Evolutionary conservation across 2,329 filamentous ascomycete species (phyloP), one percentile per base, ranked within the genome.

Genomic region (Dactylellina haptotyla): DNA sequence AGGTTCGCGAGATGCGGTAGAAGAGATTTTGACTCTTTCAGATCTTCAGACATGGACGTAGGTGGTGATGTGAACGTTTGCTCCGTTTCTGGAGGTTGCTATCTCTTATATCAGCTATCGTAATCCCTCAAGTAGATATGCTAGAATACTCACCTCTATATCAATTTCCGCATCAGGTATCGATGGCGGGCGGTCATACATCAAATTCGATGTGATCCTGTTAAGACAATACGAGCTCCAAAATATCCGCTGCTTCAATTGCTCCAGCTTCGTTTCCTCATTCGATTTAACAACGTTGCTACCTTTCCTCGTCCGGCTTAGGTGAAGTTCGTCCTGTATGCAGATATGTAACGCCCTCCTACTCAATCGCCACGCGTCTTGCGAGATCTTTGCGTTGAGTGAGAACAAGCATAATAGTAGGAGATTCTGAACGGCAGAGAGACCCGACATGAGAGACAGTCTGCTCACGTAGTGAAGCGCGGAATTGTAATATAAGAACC

Each of bases 101-200:
- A 20, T 16, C 14, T 3, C 16, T 39, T 14, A 16, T 43, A n/a
- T 57, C 2, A 23, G 16, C 18, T 23, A 16, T 28, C 20, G n/a
- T 12, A 5, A 45, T 23, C 16, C 9, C 5, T 28, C 23, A 26
- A 12, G 4, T 4, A 6, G 26, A 18, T 16, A 41, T 20, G 6
- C 1, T 4, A 5, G 3, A 14, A 37, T 16, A 46, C 41, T 10
- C 28, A 73, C 69, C 61, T 73, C 61, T 9, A 30, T 18, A 16
- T 66, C 61, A 20, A 73, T 73, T 18, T 65, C 63, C 3, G 69
- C 61, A 18, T 73, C 69, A 2, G 69, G 69, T 62, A 73, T 73
- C 30, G 69, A 73, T 16, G 69, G 69, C 25, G 69, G 69, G 3
- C 69, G 45, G 23, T 73, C 61, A 28, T 66, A 73, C 2, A 73